Conservation (phyloP, 2,329 filamentous ascomycete genomes). For the Trichoderma simmonsii region DNA sequence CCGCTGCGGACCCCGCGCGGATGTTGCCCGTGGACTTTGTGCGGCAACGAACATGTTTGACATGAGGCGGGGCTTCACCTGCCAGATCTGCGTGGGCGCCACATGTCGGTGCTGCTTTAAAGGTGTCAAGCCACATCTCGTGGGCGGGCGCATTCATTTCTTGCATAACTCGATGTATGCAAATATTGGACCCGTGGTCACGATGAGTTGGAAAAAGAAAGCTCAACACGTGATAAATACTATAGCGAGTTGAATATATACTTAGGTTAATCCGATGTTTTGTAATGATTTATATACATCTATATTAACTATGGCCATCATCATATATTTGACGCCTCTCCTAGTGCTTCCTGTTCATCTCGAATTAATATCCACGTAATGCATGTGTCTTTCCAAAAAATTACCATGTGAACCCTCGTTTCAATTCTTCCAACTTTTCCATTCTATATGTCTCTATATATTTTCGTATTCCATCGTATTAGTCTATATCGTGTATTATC, state of each 20-base stretch:
- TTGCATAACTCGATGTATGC: slow-evolving; percentile 5
- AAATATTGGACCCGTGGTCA: background rate
- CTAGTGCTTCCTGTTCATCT: background rate
- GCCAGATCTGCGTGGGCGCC: background rate
- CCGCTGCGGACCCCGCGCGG: background rate
- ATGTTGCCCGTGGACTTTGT: background rate
- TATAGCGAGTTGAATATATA: background rate
- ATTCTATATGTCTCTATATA: background rate
- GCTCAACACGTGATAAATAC: background rate
- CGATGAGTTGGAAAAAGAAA: background rate
- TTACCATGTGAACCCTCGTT: background rate
- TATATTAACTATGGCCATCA: background rate
- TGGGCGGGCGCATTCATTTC: background rate
- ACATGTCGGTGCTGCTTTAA: slow-evolving; percentile 9
- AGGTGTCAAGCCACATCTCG: background rate
- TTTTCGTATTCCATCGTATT: background rate
- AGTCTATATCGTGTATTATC: background rate
- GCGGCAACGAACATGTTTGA: background rate
- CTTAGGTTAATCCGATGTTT: background rate
- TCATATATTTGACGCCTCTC: background rate
- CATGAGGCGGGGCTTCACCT: background rate
- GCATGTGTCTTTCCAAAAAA: background rate
- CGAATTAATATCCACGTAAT: background rate
- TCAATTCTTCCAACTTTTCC: too few relatives aligned
- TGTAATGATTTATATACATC: background rate